Evolutionary conservation across 1,139 yeast genomes (phyloP).

Genomic region (Candida sp.): DNA sequence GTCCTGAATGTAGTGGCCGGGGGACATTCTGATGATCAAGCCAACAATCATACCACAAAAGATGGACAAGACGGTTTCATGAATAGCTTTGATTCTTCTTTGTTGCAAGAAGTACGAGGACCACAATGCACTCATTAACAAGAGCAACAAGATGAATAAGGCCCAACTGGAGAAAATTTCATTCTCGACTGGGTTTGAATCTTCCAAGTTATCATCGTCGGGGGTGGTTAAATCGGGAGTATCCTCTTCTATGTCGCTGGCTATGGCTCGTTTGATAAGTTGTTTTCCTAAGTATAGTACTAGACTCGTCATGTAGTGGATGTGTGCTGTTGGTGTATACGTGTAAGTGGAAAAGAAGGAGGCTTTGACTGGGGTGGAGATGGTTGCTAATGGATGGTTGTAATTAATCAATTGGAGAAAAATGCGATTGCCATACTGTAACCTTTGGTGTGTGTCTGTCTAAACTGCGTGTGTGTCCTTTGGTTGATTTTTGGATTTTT

Average conservation of each 20-base stretch:
- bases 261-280: slow-evolving; percentile 33
- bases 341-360: not conserved
- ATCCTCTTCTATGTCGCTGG: slow-evolving; percentile 36
- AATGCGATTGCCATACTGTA: no score
- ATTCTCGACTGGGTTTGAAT: slow-evolving; percentile 90
- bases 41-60: slow-evolving; percentile 99
- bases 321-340: not conserved
- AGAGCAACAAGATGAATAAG: slow-evolving; percentile 77
- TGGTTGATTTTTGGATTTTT: no score
- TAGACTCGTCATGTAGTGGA: slow-evolving; percentile 27
- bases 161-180: slow-evolving; percentile 99
- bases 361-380: no score
- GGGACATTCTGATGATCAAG: slow-evolving; percentile 82
- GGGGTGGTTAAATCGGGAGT: slow-evolving; percentile 54
- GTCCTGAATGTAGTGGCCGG: slow-evolving; percentile 97
- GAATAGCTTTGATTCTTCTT: slow-evolving; percentile 89
- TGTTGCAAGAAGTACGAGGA: slow-evolving; percentile 93
- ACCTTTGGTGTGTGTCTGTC: no score
- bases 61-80: slow-evolving; percentile 95
- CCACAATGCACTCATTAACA: slow-evolving; percentile 91
- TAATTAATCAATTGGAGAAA: no score
- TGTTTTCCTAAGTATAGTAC: slow-evolving; percentile 28
- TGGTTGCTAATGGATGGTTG: no score
- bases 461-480: no score
- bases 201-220: slow-evolving; percentile 55